Percentiles rank a stretch among this genome's conserved stretches.
Conservation (phyloP, 306 rosid species). For the Cucurbita pepo region DNA sequence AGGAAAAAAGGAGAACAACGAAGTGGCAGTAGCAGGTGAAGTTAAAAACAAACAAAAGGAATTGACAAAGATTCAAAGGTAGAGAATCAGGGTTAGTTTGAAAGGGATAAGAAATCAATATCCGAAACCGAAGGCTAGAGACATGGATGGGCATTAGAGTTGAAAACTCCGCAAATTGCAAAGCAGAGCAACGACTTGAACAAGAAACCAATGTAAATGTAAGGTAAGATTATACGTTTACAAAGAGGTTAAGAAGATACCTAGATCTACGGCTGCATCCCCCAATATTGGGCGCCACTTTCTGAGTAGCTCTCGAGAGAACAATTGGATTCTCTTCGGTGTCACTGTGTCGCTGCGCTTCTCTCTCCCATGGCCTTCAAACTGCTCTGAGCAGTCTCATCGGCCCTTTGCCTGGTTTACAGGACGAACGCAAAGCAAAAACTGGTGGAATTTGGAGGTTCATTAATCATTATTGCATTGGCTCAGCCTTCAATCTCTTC, state of each 20-base stretch:
- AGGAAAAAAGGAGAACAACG: neutral
- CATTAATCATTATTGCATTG: neutral
- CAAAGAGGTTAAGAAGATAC: neutral
- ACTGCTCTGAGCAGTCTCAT: neutral
- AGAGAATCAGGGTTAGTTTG: neutral
- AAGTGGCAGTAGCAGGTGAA: neutral
- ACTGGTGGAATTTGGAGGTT: neutral
- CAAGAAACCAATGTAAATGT: neutral
- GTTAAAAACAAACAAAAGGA: neutral
- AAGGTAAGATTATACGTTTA: neutral
- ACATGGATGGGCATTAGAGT: too few relatives aligned
- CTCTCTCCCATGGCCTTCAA: neutral
- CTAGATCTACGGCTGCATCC: neutral
- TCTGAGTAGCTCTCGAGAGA: neutral
- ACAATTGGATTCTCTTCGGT: neutral
- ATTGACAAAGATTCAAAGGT: neutral
- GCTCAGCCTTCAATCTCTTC: neutral
- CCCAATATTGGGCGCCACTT: neutral
- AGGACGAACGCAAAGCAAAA: neutral
- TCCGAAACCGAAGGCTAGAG: too few relatives aligned
- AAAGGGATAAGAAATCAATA: too few relatives aligned
- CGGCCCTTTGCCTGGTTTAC: neutral
- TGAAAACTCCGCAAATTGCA: neutral
- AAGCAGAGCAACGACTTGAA: neutral
- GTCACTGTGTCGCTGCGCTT: neutral